phyloP scores from a whole-genome alignment of 805 yeast genomes.

The Ogataea angusta region DNA sequence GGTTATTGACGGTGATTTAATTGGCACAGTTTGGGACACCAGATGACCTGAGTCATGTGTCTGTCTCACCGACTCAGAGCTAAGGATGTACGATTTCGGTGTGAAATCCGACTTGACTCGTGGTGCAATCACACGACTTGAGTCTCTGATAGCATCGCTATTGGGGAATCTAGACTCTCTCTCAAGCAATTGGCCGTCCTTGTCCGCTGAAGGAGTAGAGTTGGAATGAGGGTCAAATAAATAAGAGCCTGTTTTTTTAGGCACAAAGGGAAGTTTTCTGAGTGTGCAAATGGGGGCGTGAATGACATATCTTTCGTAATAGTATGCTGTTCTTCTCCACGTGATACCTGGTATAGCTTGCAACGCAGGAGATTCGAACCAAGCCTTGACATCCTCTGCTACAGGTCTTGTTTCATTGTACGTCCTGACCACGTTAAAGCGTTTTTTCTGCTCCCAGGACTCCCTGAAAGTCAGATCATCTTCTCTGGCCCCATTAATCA shows the following conservation, averaged over 20 bases:
- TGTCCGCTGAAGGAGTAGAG: not conserved
- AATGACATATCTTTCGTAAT: constrained; percentile 37
- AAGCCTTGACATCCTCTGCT: constrained; percentile 10
- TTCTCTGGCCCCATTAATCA: constrained; percentile 23
- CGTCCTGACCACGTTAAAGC: constrained; percentile 17
- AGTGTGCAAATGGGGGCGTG: constrained; percentile 35
- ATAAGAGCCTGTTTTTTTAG: constrained; percentile 8
- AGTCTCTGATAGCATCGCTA: constrained; percentile 17
- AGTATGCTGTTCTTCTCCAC: constrained; percentile 37
- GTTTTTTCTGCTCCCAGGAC: constrained; percentile 21
- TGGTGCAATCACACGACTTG: constrained; percentile 13
- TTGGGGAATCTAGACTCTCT: constrained; percentile 12
- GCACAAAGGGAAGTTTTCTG: constrained; percentile 15
- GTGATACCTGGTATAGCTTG: constrained; percentile 18
- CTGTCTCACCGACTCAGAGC: constrained; percentile 18
- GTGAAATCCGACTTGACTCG: constrained; percentile 12
- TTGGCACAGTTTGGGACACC: constrained; percentile 19
- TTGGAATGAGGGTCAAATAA: constrained; percentile 11
- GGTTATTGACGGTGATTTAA: constrained; percentile 11
- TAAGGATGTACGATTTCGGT: constrained; percentile 22
- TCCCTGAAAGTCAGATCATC: constrained; percentile 22
- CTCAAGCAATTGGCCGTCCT: constrained; percentile 11
- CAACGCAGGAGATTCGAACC: constrained; percentile 27
- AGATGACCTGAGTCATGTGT: constrained; percentile 18
- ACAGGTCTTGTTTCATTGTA: constrained; percentile 22